These are phyloP conservation scores for Sphagnum tenellum DNA, from an alignment of 225 moss, liverwort and hornwort genomes.

Conservation along the genomic window DNA sequence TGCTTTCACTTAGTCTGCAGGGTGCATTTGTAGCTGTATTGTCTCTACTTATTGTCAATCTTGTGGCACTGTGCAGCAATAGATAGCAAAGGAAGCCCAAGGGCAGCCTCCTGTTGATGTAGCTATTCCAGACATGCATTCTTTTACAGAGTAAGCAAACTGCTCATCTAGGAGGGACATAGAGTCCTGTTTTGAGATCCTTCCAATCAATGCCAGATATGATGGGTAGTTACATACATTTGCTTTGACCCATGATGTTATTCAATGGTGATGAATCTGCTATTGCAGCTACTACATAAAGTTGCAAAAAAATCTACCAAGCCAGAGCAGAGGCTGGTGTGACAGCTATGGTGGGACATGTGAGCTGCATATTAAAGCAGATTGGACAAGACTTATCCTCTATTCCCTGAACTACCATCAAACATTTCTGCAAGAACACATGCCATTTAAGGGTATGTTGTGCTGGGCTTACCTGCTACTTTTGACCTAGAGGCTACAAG, in stretches of 20 bases:
- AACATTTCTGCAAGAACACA: conserved; percentile 92
- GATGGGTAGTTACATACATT: too few species aligned
- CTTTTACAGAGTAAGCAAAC: conserved; percentile 76
- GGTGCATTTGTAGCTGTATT: too few species aligned
- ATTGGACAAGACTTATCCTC: conserved; percentile 72
- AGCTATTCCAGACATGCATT: conserved; percentile 98
- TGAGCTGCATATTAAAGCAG: conserved; percentile 53
- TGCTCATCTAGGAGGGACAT: neutral
- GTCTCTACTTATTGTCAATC: too few species aligned
- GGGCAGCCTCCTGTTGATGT: conserved; percentile 96
- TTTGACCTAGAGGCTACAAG: too few species aligned
- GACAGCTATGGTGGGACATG: conserved; percentile 64
- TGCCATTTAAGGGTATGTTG: conserved; percentile 71
- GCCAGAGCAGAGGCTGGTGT: conserved; percentile 82
- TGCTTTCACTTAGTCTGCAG: too few species aligned
- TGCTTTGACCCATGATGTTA: too few species aligned
- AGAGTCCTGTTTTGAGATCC: neutral
- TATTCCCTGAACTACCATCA: conserved; percentile 61
- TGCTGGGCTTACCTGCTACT: neutral
- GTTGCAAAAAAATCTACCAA: conserved; percentile 83
- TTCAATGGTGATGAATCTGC: too few species aligned
- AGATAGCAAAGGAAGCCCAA: conserved; percentile 89
- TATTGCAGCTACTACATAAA: conserved; percentile 81
- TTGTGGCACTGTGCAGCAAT: conserved; percentile 34
- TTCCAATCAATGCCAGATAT: too few species aligned